phyloP scores from a whole-genome alignment of 2,329 filamentous ascomycete species.

The Cladophialophora chaetospira region DNA sequence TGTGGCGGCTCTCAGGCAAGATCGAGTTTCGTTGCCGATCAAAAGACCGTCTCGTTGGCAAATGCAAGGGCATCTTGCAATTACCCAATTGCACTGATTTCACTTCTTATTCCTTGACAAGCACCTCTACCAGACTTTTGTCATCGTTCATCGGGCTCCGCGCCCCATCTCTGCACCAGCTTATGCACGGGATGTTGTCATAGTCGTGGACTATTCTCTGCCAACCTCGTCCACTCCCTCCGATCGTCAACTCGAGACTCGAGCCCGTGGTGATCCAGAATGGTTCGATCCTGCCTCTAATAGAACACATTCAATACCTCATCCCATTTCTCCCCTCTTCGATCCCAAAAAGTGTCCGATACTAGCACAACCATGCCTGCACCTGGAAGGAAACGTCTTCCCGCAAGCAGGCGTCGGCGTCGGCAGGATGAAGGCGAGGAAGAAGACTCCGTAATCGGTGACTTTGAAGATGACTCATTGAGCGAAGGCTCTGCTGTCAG shows the following conservation, averaged over 20 bases:
- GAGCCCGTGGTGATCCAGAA: slow-evolving; percentile 19
- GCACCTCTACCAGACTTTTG: not conserved
- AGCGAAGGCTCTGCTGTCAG: slow-evolving; percentile 62
- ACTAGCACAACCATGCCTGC: slow-evolving; percentile 42
- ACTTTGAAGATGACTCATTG: slow-evolving; percentile 62
- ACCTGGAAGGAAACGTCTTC: slow-evolving; percentile 45
- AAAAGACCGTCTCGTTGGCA: slow-evolving; percentile 7
- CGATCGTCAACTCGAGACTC: slow-evolving; percentile 18
- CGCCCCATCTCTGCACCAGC: not conserved
- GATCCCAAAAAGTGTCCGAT: not conserved
- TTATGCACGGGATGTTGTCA: slow-evolving; percentile 3
- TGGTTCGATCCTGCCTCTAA: slow-evolving; percentile 15
- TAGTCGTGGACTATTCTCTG: not conserved
- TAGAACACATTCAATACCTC: not conserved
- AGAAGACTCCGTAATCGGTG: slow-evolving; percentile 52
- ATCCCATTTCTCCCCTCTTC: not conserved
- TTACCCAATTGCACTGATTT: slow-evolving; percentile 5
- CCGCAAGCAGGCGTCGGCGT: slow-evolving; percentile 46
- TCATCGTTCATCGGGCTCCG: not conserved
- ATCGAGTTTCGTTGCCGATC: slow-evolving; percentile 4
- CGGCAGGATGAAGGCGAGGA: slow-evolving; percentile 54
- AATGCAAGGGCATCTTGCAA: slow-evolving; percentile 10
- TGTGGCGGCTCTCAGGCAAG: not conserved
- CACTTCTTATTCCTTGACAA: not conserved
- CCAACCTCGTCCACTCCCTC: slow-evolving; percentile 5